phyloP scores from a whole-genome alignment of 2,329 filamentous ascomycete species.

The Nothophoma quercina region DNA sequence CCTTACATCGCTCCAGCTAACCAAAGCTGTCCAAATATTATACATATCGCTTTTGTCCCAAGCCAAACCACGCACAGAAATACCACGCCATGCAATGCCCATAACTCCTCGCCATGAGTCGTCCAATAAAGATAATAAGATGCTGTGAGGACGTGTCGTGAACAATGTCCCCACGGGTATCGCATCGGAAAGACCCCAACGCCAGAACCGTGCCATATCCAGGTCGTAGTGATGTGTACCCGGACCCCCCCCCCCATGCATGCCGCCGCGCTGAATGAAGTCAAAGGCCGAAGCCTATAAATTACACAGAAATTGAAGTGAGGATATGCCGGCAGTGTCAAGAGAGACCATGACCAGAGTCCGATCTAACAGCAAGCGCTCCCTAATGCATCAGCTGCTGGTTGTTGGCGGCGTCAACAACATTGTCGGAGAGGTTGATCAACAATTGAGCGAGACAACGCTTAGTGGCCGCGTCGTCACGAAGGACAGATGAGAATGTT shows the following conservation, averaged over 20 bases:
- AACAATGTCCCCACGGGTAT: constrained; percentile 38
- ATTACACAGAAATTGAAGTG: constrained; percentile 29
- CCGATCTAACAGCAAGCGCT: no score
- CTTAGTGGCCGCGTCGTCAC: constrained; percentile 97
- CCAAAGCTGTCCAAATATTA: constrained; percentile 27
- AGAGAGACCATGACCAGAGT: no score
- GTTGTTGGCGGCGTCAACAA: constrained; percentile 61
- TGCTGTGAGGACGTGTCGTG: constrained; percentile 30
- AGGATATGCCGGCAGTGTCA: constrained; percentile 5
- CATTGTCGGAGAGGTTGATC: constrained; percentile 93
- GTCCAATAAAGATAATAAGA: constrained; percentile 33
- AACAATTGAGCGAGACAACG: constrained; percentile 95
- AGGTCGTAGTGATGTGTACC: constrained; percentile 30
- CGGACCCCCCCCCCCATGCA: constrained; percentile 20
- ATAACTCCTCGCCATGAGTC: constrained; percentile 39
- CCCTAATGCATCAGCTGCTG: constrained; percentile 47
- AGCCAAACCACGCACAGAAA: constrained; percentile 20
- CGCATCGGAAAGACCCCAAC: constrained; percentile 37
- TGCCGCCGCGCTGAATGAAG: constrained; percentile 32
- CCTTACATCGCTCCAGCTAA: constrained; percentile 13
- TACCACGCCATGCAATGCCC: constrained; percentile 39
- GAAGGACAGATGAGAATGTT: constrained; percentile 94
- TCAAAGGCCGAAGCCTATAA: constrained; percentile 31
- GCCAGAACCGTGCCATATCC: constrained; percentile 34
- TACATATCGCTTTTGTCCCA: constrained; percentile 36